These are phyloP conservation scores for Dendrobium nobile DNA, from an alignment of 106 monocot genomes.

Conservation along the genomic window DNA sequence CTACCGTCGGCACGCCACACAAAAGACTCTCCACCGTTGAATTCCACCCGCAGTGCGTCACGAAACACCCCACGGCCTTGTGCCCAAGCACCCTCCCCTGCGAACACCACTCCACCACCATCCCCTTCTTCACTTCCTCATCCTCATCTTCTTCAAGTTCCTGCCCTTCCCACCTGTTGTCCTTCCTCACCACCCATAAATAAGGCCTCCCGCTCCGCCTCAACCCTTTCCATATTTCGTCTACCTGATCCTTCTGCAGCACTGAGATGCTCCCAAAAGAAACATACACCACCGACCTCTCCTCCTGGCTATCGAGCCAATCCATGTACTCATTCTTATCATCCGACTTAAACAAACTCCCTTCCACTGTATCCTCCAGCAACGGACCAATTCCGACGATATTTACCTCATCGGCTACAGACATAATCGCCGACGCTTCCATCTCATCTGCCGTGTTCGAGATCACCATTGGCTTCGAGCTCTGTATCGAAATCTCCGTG, in stretches of 20 bases:
- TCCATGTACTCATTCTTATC: conserved; percentile 31
- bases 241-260: conserved; percentile 25
- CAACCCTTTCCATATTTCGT: conserved; percentile 30
- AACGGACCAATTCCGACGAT: conserved; percentile 23
- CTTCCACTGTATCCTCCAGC: background rate
- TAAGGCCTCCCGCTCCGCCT: conserved; percentile 29
- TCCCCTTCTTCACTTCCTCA: conserved; percentile 10
- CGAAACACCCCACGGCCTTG: conserved; percentile 43
- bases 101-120: conserved; percentile 30
- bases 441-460: conserved; percentile 29
- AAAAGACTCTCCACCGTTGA: conserved; percentile 54
- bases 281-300: conserved; percentile 39
- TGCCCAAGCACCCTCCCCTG: conserved; percentile 24
- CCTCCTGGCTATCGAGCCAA: conserved; percentile 39
- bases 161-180: background rate
- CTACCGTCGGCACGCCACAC: conserved; percentile 25
- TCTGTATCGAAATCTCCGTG: background rate
- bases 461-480: conserved; percentile 11
- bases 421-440: conserved; percentile 17
- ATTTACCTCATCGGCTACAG: conserved; percentile 9
- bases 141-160: background rate
- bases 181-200: conserved; percentile 37
- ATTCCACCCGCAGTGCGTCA: conserved; percentile 79
- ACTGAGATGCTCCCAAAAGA: conserved; percentile 39
- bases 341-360: conserved; percentile 8